phyloP scores from a whole-genome alignment of 352 stramenopile genomes.

The Globisporangium spiculum region DNA sequence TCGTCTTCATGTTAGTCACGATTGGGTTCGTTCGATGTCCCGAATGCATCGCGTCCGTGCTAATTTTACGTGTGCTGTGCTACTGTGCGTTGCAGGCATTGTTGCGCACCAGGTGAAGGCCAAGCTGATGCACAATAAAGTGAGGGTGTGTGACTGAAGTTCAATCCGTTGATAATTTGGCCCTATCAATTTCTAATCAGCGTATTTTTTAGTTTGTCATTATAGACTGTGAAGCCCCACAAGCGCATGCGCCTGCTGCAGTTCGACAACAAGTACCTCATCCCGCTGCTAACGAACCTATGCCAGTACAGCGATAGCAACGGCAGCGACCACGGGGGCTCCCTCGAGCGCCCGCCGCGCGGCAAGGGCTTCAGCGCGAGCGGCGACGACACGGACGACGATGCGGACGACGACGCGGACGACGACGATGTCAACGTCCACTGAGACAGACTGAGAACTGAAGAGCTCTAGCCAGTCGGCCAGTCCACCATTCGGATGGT shows the following conservation, averaged over 20 bases:
- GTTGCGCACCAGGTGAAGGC: no score
- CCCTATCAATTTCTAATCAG: no score
- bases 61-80: no score
- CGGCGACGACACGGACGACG: constrained; percentile 20
- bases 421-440: constrained; percentile 62
- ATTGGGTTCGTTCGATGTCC: no score
- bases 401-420: constrained; percentile 30
- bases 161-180: no score
- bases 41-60: no score
- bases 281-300: constrained; percentile 75
- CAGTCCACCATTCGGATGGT: no score
- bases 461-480: not conserved
- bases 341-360: constrained; percentile 20
- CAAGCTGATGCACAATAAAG: no score
- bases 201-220: no score
- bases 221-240: constrained; percentile 65
- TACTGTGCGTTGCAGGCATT: no score
- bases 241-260: constrained; percentile 79
- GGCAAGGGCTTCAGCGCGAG: constrained; percentile 45
- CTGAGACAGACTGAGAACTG: constrained; percentile 15
- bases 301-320: constrained; percentile 50
- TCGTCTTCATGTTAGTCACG: no score
- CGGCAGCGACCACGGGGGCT: constrained; percentile 19
- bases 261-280: constrained; percentile 87
- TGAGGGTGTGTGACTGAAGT: no score